Conservation (phyloP, 208 protist genomes). For the Angomonas deanei region DNA sequence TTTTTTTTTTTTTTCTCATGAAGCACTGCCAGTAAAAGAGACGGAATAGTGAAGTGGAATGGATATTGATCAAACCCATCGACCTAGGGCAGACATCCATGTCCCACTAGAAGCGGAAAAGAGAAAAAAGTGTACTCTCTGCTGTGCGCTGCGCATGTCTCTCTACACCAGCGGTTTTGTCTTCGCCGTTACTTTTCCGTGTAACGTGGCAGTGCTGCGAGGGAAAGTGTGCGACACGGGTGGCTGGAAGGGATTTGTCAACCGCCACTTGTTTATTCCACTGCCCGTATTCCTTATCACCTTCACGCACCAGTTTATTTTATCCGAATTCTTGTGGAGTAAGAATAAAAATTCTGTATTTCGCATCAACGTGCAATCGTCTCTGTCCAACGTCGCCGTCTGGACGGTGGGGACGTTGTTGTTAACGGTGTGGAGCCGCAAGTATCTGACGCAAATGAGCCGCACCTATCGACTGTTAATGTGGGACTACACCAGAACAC, state of each 20-base stretch:
- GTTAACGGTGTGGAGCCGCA: constrained; percentile 44
- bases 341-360: constrained; percentile 75
- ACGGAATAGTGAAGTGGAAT: constrained; percentile 12
- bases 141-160: constrained; percentile 57
- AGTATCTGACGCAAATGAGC: constrained; percentile 26
- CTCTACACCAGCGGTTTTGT: constrained; percentile 22
- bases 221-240: constrained; percentile 41
- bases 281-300: constrained; percentile 59
- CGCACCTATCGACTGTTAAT: constrained; percentile 65
- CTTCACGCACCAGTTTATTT: constrained; percentile 78
- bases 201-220: constrained; percentile 42
- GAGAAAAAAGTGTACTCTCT: constrained; percentile 69
- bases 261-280: constrained; percentile 56
- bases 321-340: constrained; percentile 82
- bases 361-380: constrained; percentile 58
- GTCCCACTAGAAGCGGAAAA: constrained; percentile 48
- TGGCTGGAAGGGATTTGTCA: constrained; percentile 49
- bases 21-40: constrained; percentile 4
- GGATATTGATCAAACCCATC: constrained; percentile 58
- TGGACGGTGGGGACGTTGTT: constrained; percentile 26
- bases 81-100: constrained; percentile 38
- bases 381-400: constrained; percentile 50
- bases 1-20: constrained; percentile 2
- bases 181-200: constrained; percentile 54
- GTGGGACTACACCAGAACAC: constrained; percentile 71